Base-by-base conservation (phyloP, 352 stramenopile species). In the Phytophthora cajani region DNA sequence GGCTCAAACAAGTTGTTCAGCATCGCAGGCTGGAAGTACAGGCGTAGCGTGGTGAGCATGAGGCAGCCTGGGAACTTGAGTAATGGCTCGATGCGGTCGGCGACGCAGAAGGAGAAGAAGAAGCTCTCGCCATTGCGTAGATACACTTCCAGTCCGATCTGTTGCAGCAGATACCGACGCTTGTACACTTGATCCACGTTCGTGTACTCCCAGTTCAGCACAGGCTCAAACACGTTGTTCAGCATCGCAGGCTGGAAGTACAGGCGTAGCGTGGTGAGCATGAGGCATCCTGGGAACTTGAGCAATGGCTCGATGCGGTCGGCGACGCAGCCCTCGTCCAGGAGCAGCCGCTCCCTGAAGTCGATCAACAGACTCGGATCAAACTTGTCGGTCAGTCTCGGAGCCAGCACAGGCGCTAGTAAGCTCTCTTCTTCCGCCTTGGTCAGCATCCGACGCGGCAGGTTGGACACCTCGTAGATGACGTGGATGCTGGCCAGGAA, bases 201-300 rank as follows among this genome's bases (percentile, higher is more conserved):
- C 2, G 72, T 78, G 59, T 97, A 94, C 21, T 88, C 78, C 80
- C 90, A 98, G 19, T 93, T 87, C 16, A 97, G 68, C 11, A 97
- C 88, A 2, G 91, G 78, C 56, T 98, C 91, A 4, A 88, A 82
- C 19, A 97, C 85, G 56, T 98, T 98, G 66, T 98, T 98, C 9
- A 98, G 67, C 54, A 92, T 74, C 14, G 92, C 88, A 7, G 94
- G 93, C 69, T 98, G 91, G 62, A 98, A 98, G 68, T 98, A 98
- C 11, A 98, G 60, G 17, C 80, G 73, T 54, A 81, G 54, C 9
- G 82, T 77, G 66, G 87, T 85, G 40, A 98, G 71, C 78, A 97
- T 94, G 17, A 98, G 58, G 36, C 81, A 93, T 8, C 93, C 93
- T 33, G 92, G 93, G 64, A 94, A 93, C 57, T 91, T 85, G 5